These are phyloP conservation scores for Exidia glandulosa DNA, from an alignment of 768 basidiomycete species.

Conservation along the genomic window DNA sequence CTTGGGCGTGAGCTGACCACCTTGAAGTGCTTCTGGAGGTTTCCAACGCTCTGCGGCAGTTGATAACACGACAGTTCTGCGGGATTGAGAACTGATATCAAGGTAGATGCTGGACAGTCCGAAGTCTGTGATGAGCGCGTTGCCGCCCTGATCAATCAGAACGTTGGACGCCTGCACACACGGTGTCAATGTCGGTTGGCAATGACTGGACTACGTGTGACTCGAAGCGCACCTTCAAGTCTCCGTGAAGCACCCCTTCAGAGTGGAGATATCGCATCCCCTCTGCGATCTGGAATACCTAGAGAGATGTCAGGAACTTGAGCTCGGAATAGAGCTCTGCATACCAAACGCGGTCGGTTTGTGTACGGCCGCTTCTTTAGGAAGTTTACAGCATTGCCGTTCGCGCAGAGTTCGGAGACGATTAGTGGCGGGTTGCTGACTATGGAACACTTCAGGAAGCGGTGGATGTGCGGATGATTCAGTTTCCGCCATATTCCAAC, in stretches of 20 bases:
- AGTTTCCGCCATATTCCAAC: slow-evolving; percentile 53
- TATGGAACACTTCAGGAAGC: slow-evolving; percentile 64
- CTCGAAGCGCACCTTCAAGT: slow-evolving; percentile 70
- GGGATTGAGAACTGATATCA: not conserved
- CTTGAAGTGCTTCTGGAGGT: not conserved
- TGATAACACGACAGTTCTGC: not conserved
- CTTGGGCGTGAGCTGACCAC: not conserved
- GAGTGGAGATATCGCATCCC: slow-evolving; percentile 77
- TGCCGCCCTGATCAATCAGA: not conserved
- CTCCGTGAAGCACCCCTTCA: slow-evolving; percentile 62
- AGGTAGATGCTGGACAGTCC: not conserved
- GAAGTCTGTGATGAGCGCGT: not conserved
- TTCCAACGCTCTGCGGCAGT: not conserved
- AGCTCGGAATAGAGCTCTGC: not conserved
- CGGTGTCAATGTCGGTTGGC: not conserved
- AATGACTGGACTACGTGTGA: slow-evolving; percentile 1
- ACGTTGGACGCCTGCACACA: not conserved
- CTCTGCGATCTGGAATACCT: slow-evolving; percentile 59
- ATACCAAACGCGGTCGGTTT: slow-evolving; percentile 9
- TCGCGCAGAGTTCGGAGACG: slow-evolving; percentile 61
- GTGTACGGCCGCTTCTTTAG: slow-evolving; percentile 30
- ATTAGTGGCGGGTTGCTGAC: slow-evolving; percentile 64
- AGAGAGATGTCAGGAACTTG: not conserved
- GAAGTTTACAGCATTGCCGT: slow-evolving; percentile 50
- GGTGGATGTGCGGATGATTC: slow-evolving; percentile 55